Percentiles rank a stretch among this genome's conserved stretches.
Conservation (phyloP, 148 eudicot genomes). For the Vaccinium vitisidaea region DNA sequence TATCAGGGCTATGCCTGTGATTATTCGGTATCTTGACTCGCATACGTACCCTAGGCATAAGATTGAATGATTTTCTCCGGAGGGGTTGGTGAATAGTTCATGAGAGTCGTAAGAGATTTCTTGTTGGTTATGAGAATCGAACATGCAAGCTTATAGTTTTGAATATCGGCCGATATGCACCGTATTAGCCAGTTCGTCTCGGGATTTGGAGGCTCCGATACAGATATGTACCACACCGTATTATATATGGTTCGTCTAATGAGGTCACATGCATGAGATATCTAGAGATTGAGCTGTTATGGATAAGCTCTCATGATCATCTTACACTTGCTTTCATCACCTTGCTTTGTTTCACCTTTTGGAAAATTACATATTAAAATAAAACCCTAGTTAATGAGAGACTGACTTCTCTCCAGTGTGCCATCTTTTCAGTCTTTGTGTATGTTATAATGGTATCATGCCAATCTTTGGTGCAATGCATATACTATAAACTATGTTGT, state of each 20-base stretch:
- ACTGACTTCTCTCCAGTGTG: not conserved
- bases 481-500: not conserved
- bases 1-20: not conserved
- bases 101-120: too few species aligned
- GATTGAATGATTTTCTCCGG: not conserved
- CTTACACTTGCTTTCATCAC: slow-evolving; percentile 16
- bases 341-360: slow-evolving; percentile 11
- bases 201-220: too few species aligned
- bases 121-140: not conserved
- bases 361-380: not conserved
- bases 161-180: too few species aligned
- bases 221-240: too few species aligned
- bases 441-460: slow-evolving; percentile 2
- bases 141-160: not conserved
- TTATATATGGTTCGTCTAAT: not conserved
- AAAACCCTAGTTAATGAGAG: not conserved
- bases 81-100: not conserved
- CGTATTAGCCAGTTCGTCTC: too few species aligned
- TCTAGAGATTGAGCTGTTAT: slow-evolving; percentile 6
- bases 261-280: not conserved
- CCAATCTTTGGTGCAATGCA: slow-evolving; percentile 11
- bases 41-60: not conserved
- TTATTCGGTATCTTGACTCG: not conserved
- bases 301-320: slow-evolving; percentile 27
- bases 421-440: not conserved